phyloP scores from a whole-genome alignment of 305 asterid species.

The Fraxinus dipetala region DNA sequence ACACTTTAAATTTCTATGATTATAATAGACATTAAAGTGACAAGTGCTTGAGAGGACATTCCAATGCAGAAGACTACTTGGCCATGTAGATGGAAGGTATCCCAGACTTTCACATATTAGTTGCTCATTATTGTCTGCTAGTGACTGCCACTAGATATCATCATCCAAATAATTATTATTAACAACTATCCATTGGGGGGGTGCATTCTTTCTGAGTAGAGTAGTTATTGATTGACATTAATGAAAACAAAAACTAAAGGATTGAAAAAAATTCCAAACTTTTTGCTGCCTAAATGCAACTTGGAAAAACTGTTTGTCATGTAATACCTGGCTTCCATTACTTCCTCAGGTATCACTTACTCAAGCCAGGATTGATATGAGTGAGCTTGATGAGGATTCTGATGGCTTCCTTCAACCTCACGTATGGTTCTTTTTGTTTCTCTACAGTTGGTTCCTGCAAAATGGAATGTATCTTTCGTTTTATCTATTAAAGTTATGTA shows the following conservation, averaged over 20 bases:
- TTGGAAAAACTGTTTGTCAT: neutral
- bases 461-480: constrained; percentile 7
- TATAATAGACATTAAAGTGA: neutral
- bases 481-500: constrained; percentile 2
- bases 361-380: constrained; percentile 99
- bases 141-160: neutral
- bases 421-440: constrained; percentile 50
- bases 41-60: neutral
- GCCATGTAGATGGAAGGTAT: neutral
- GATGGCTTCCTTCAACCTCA: constrained; percentile 98
- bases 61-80: neutral
- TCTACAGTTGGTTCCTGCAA: constrained; percentile 24
- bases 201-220: neutral
- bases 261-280: neutral
- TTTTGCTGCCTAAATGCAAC: neutral
- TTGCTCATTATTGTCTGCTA: neutral
- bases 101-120: neutral
- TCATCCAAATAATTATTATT: neutral
- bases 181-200: neutral
- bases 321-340: neutral
- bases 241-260: neutral
- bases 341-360: constrained; percentile 82
- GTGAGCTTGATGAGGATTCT: constrained; percentile 99
- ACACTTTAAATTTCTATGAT: neutral
- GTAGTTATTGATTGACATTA: neutral